phyloP scores from a whole-genome alignment of 2,329 filamentous ascomycete genomes.

The Pyricularia grisea region DNA sequence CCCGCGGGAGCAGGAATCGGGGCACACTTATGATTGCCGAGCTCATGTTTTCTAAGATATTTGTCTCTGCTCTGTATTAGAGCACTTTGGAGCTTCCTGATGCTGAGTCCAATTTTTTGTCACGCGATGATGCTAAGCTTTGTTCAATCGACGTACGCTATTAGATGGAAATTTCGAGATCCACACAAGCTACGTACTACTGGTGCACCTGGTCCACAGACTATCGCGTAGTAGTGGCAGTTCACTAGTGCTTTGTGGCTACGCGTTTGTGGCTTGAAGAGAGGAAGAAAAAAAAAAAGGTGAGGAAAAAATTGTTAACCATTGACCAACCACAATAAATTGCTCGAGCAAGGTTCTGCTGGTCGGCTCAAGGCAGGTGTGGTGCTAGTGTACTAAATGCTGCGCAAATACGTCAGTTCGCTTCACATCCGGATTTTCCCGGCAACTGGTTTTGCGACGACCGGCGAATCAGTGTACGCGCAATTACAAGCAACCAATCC shows the following conservation, averaged over 20 bases:
- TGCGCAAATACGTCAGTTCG: neutral
- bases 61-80: neutral
- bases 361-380: neutral
- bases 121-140: neutral
- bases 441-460: neutral
- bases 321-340: neutral
- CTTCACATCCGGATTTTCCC: neutral
- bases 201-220: neutral
- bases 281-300: neutral
- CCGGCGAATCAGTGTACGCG: neutral
- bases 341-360: neutral
- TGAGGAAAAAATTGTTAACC: neutral
- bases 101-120: neutral
- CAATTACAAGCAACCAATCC: neutral
- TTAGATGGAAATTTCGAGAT: neutral
- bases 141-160: neutral
- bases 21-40: constrained; percentile 42
- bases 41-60: neutral
- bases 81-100: neutral
- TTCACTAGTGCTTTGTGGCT: neutral
- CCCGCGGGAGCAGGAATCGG: constrained; percentile 58
- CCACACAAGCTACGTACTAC: neutral
- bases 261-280: neutral
- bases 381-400: neutral
- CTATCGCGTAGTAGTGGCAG: neutral